phyloP scores from a whole-genome alignment of 2,329 filamentous ascomycete species.

The Ceratocystis eucalypticola region DNA sequence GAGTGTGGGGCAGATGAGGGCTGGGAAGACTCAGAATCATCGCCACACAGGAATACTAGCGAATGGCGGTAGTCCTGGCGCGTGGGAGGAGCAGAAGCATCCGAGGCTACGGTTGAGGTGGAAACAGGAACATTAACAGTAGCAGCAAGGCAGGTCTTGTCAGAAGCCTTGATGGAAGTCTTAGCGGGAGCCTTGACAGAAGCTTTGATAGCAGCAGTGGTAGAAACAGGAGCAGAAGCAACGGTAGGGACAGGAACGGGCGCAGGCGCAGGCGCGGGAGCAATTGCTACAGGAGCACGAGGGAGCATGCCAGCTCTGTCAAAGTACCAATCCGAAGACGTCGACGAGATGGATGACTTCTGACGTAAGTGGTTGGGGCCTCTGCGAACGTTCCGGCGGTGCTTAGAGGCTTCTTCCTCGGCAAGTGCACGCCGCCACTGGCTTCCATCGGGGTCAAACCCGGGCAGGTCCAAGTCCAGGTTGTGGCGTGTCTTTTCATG shows the following conservation, averaged over 20 bases:
- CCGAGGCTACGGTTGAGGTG: neutral
- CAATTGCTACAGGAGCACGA: neutral
- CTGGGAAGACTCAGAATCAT: neutral
- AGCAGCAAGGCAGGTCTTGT: neutral
- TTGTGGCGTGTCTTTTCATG: slow-evolving; percentile 13
- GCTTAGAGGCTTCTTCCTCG: slow-evolving; percentile 1
- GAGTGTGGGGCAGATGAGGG: neutral
- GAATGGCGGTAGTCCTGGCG: slow-evolving; percentile 4
- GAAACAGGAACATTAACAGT: neutral
- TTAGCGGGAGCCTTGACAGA: too few species aligned
- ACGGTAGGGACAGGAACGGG: neutral
- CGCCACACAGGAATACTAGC: neutral
- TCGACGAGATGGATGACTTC: neutral
- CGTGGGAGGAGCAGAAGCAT: neutral
- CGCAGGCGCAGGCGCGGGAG: neutral
- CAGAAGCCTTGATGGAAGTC: too few species aligned
- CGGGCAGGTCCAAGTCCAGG: neutral
- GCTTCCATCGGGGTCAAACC: neutral
- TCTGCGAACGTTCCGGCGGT: neutral
- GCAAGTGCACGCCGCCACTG: neutral
- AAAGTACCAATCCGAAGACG: neutral
- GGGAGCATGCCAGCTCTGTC: neutral
- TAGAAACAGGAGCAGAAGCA: too few species aligned
- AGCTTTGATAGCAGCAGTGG: too few species aligned
- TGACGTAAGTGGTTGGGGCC: neutral